These are phyloP conservation scores for Saccharomycopsis fermentans DNA, from an alignment of 805 yeast genomes.

Conservation along the genomic window DNA sequence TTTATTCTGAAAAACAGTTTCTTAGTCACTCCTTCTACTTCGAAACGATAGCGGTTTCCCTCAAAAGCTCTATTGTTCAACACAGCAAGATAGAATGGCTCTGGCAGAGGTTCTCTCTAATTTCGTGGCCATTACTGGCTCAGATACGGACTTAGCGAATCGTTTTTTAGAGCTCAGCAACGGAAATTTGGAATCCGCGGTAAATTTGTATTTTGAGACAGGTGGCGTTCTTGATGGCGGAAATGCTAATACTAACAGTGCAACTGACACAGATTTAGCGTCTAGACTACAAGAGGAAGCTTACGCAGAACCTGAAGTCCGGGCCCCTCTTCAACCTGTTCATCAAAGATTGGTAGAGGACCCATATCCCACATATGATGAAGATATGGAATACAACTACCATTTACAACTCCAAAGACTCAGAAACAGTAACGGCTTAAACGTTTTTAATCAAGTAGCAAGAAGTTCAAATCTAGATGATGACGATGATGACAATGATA, in stretches of 20 bases:
- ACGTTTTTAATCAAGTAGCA: slow-evolving; percentile 29
- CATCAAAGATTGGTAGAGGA: slow-evolving; percentile 18
- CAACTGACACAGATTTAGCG: slow-evolving; percentile 40
- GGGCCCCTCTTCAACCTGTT: slow-evolving; percentile 69
- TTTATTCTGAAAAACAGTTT: too few species aligned
- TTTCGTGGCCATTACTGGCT: slow-evolving; percentile 77
- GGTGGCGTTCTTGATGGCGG: slow-evolving; percentile 25
- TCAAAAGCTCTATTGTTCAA: too few species aligned
- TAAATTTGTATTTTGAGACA: slow-evolving; percentile 70
- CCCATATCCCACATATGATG: background rate
- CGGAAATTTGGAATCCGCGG: slow-evolving; percentile 72
- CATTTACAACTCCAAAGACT: background rate
- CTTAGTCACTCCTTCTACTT: too few species aligned
- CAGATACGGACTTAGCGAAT: slow-evolving; percentile 56
- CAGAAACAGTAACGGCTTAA: slow-evolving; percentile 12
- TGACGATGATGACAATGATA: slow-evolving; percentile 27
- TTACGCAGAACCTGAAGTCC: slow-evolving; percentile 37
- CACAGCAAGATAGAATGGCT: background rate
- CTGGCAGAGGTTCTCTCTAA: background rate
- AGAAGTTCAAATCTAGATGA: slow-evolving; percentile 24
- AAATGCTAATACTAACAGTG: background rate
- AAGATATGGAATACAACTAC: background rate
- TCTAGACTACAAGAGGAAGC: slow-evolving; percentile 55
- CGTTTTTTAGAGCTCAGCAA: slow-evolving; percentile 75
- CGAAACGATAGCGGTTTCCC: too few species aligned